Percentiles rank a stretch among this genome's conserved stretches.
phyloP scores from a whole-genome alignment of 805 yeast species.

The Starmerella sirachaensis region DNA sequence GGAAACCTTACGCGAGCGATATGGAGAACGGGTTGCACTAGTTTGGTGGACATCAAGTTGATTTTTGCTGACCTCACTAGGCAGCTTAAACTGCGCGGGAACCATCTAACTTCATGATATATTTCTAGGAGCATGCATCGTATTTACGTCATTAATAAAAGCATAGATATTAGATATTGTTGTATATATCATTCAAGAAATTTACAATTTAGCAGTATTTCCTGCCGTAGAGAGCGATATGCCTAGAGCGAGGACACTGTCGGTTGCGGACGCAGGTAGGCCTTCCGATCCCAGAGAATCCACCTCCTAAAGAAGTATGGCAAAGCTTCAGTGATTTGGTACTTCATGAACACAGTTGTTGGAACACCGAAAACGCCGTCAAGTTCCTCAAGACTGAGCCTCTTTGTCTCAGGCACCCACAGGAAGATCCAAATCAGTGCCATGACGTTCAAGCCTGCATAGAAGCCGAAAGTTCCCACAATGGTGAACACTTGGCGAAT shows the following conservation, averaged over 20 bases:
- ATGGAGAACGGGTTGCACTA: too few species aligned
- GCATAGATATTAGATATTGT: too few species aligned
- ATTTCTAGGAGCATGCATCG: too few species aligned
- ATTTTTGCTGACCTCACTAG: too few species aligned
- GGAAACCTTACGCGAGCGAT: too few species aligned
- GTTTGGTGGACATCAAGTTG: too few species aligned
- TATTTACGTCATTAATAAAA: too few species aligned
- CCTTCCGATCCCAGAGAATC: constrained; percentile 2
- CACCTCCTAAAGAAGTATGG: constrained; percentile 16
- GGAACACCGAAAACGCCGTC: constrained; percentile 60
- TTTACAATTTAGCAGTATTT: too few species aligned
- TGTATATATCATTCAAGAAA: too few species aligned
- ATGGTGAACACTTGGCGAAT: constrained; percentile 53
- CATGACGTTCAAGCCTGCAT: constrained; percentile 76
- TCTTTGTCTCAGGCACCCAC: constrained; percentile 54
- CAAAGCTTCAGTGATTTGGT: constrained; percentile 29
- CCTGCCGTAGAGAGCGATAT: too few species aligned
- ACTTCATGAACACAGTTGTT: constrained; percentile 39
- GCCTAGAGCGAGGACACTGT: background rate
- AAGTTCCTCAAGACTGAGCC: constrained; percentile 61
- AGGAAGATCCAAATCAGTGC: constrained; percentile 48
- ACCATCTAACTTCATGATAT: too few species aligned
- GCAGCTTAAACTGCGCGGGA: too few species aligned
- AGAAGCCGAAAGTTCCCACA: constrained; percentile 85
- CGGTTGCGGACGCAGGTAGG: constrained; percentile 4